These are phyloP conservation scores for Balamuthia mandrillaris DNA, from an alignment of 208 protist genomes.

Conservation along the genomic window DNA sequence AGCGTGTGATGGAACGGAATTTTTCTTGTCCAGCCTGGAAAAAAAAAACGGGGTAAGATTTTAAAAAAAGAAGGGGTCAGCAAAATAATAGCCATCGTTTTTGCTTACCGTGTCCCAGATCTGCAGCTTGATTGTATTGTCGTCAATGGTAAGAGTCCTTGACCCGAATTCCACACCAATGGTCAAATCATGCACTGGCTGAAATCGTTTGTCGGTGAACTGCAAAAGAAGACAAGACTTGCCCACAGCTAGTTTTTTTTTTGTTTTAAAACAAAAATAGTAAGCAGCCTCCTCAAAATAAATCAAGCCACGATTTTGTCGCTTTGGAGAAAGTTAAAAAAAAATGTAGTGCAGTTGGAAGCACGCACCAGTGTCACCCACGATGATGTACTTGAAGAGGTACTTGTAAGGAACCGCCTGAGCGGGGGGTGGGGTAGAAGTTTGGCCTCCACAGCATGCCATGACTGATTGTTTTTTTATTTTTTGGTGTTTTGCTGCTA, in stretches of 20 bases:
- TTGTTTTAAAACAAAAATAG: neutral
- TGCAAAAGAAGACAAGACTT: slow-evolving; percentile 97
- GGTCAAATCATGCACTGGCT: slow-evolving; percentile 97
- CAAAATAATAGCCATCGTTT: neutral
- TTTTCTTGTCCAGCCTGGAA: slow-evolving; percentile 83
- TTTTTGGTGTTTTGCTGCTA: too few relatives aligned
- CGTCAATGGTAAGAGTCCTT: slow-evolving; percentile 89
- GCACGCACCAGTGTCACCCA: slow-evolving; percentile 71
- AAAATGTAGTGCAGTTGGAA: slow-evolving; percentile 61
- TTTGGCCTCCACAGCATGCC: neutral
- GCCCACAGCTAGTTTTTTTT: slow-evolving; percentile 81
- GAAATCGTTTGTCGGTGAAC: slow-evolving; percentile 98
- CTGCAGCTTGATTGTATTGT: slow-evolving; percentile 96
- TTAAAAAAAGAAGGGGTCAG: neutral
- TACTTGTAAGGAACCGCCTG: slow-evolving; percentile 74
- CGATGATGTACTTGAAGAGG: slow-evolving; percentile 96
- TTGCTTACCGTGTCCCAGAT: slow-evolving; percentile 97
- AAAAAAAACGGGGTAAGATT: neutral
- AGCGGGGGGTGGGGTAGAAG: neutral
- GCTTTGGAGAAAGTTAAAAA: neutral
- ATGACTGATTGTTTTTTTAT: too few relatives aligned
- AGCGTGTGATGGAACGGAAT: slow-evolving; percentile 97
- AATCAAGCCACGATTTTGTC: neutral
- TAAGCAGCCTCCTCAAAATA: neutral
- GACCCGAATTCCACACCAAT: slow-evolving; percentile 99